Evolutionary conservation across 2,329 filamentous ascomycete species (phyloP), one percentile per base, ranked within the genome.

Genomic region (Trichophyton simii): DNA sequence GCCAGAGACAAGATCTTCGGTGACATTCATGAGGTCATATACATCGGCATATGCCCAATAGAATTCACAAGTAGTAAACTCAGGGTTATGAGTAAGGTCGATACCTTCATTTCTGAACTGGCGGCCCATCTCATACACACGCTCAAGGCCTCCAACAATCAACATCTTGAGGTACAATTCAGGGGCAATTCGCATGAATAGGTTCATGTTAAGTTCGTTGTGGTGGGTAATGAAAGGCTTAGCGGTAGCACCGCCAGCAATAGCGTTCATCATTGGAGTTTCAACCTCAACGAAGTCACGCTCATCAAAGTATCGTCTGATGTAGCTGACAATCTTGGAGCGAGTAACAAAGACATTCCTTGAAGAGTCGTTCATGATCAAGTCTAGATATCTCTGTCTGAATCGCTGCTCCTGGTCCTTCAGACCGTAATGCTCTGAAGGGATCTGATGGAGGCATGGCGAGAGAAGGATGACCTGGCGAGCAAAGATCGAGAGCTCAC

Each of bases 61-160:
- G 78, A 97, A 97, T 76, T 99, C 94, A 74, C 90, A 89, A 28
- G 90, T 95, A 50, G 94, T 99, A 79, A 99, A 99, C 74, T 99
- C 94, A 44, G 89, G 94, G 80, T 97, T 99, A 81, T 99, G 94
- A 6, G 94, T 99, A 58, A 94, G 79, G 73, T 95, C 90, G 66
- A 90, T 87, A 63, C 88, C 87, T 76, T 96, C 91, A 71, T 99
- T 99, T 69, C 94, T 82, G 83, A 99, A 99, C 73, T 95, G 90
- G 67, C 91, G 87, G 66, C 94, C 94, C 65, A 99, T 85, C 74
- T 99, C 94, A 76, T 96, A 99, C 13, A 99, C 94, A 69, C 89
- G 85, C 78, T 96, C 89, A 48, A 97, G 82, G 63, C 92, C 94
- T 70, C 95, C 95, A 36, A 99, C 92, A 58, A 97, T 88, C 63